Base-by-base conservation (phyloP, 768 basidiomycete genomes). In the Russula brevipes region DNA sequence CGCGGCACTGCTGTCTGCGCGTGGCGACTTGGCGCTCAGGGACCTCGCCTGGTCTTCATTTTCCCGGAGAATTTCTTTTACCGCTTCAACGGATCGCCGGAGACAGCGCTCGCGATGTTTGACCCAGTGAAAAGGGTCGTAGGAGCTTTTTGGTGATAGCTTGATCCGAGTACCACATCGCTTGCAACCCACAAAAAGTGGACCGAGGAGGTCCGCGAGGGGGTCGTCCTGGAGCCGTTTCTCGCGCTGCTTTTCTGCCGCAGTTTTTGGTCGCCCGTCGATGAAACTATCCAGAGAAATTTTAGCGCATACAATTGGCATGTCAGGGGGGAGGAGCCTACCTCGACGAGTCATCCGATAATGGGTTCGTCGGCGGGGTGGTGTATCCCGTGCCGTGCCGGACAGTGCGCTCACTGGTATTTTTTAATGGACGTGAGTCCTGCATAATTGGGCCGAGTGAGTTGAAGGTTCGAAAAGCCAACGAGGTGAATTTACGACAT, bases 31-130 rank as follows among this genome's bases (percentile, higher is more conserved):
- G 59, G 44, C 44, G 50, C 42, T 47, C 36, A 16, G 46, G 41
- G 57, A 17, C 38, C 42, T 36, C 1, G 53, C 42, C 31, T 49
- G 64, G 14, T 60, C 59, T 16, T 42, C 58, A 12, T 19, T 66
- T 50, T 62, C 65, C 42, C 56, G 54, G 9, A 61, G 58, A 17
- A 66, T 66, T 49, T 66, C 67, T 17, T 53, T 44, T 10, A 68
- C 57, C 1, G 61, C 39, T 17, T 47, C 58, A 16, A 62, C 19
- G 17, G 67, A 56, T 41, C 67, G 65, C n/a, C 64, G 57, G 17
- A 68, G 47, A 42, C 67, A 68, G 14, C 67, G 67, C 11, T 67
- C 65, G 14, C 67, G 67, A 44, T 68, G 67, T 45, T 68, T 66
- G 1, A 57, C 56, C 67, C 67, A 68, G 46, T 68, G 67, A 41